Base-by-base conservation (phyloP, 441 rosid genomes). In the Gossypium lobatum region DNA sequence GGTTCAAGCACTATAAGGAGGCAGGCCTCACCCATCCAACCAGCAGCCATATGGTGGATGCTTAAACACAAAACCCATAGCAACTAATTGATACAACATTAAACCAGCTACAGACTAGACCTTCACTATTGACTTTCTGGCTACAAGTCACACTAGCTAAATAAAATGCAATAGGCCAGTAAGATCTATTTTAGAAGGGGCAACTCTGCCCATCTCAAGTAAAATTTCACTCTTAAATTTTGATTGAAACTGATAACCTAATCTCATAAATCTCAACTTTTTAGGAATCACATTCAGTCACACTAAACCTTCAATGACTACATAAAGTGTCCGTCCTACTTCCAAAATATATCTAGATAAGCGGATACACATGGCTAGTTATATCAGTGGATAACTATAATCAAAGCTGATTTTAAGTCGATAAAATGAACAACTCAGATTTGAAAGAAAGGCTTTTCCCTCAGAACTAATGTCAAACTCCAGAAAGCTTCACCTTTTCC, bases 301-400 rank as follows among this genome's bases (percentile, higher is more conserved):
- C 21, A 17, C 9, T 28, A 39, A 11, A 18, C 31, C 5, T 64
- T 64, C 17, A 25, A 39, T 39, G 21, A 21, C 11, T 39, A 39
- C 53, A 46, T 46, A 23, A 42, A 66, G 39, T 66, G 13, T 23
- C 39, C 71, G 13, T 23, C 39, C 71, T 67, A 45, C 28, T 46
- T 46, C 20, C 71, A 48, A 45, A 65, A 67, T 48, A 67, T 48
- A 46, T 67, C 39, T 48, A 23, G 58, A 25, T 67, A 14, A 67
- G n/a, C 7, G n/a, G 21, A 67, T 21, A 46, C 18, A 9, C 16
- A 57, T 20, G 61, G 28, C 14, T 57, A 1, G 61, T 11, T 20
- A 57, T 52, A 59, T 59, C 64, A 13, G 37, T 59, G 18, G 64
- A 13, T 18, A 62, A 3, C 34, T 54, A 63, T 63, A 34, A 3